Conservation (phyloP, 331 rosid species). For the Quercus tomentella region DNA sequence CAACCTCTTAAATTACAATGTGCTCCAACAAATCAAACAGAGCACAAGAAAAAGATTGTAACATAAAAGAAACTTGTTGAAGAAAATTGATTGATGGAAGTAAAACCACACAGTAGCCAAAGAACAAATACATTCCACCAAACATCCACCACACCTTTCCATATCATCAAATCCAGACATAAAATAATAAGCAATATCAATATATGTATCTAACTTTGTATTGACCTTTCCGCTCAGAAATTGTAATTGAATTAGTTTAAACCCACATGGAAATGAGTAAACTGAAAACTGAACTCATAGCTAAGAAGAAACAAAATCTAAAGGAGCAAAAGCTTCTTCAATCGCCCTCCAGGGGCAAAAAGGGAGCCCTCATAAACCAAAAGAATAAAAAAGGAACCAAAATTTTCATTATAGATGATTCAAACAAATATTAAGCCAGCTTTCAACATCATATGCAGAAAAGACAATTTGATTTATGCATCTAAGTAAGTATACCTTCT, state of each 20-base stretch:
- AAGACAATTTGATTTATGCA: not conserved
- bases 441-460: not conserved
- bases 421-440: conserved; percentile 1
- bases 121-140: not conserved
- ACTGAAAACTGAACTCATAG: not conserved
- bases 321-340: not conserved
- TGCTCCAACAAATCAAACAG: no score
- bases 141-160: not conserved
- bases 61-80: not conserved
- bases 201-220: not conserved
- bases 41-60: no score
- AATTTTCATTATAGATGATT: not conserved
- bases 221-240: not conserved
- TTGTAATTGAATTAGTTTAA: not conserved
- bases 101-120: not conserved
- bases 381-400: conserved; percentile 5
- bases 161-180: not conserved
- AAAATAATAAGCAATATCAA: not conserved
- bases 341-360: no score
- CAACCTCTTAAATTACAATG: no score
- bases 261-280: not conserved
- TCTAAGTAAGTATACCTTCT: conserved; percentile 49
- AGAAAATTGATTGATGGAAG: not conserved
- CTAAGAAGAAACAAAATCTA: not conserved
- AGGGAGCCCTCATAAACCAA: not conserved